These are phyloP conservation scores for Trypethelium eluteriae DNA, from an alignment of 495 filamentous ascomycete species.

Conservation along the genomic window DNA sequence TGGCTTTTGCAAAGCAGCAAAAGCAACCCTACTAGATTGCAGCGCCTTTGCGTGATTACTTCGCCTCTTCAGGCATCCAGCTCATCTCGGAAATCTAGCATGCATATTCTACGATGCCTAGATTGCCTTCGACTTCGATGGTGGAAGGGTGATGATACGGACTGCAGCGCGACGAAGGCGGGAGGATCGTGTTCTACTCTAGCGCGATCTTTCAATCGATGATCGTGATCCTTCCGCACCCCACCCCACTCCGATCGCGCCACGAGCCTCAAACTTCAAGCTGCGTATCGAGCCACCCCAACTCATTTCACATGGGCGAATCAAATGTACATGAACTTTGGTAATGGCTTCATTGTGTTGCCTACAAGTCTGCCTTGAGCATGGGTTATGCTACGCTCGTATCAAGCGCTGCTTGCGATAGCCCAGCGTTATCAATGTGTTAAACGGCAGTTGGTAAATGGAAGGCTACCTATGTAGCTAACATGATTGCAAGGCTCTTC, in stretches of 20 bases:
- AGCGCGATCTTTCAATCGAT: not conserved
- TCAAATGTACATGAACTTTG: not conserved
- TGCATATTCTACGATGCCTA: not conserved
- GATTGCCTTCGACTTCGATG: not conserved
- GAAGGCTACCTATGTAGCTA: no score
- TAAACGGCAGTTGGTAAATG: no score
- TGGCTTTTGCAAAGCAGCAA: not conserved
- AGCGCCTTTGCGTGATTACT: not conserved
- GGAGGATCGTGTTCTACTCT: not conserved
- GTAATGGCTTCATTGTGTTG: not conserved
- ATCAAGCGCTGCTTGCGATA: not conserved
- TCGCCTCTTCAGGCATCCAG: not conserved
- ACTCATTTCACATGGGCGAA: not conserved
- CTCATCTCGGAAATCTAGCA: not conserved
- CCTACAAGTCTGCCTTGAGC: not conserved
- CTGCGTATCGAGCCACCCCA: not conserved
- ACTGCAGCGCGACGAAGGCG: no score
- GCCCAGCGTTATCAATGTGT: no score
- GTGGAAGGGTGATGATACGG: no score
- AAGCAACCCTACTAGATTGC: not conserved
- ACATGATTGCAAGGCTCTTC: no score
- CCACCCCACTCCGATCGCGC: not conserved
- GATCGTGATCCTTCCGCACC: not conserved
- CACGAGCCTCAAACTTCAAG: not conserved
- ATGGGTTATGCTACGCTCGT: not conserved